Conservation (phyloP, 1,139 yeast genomes). For the Scheffersomyces parashehatae region DNA sequence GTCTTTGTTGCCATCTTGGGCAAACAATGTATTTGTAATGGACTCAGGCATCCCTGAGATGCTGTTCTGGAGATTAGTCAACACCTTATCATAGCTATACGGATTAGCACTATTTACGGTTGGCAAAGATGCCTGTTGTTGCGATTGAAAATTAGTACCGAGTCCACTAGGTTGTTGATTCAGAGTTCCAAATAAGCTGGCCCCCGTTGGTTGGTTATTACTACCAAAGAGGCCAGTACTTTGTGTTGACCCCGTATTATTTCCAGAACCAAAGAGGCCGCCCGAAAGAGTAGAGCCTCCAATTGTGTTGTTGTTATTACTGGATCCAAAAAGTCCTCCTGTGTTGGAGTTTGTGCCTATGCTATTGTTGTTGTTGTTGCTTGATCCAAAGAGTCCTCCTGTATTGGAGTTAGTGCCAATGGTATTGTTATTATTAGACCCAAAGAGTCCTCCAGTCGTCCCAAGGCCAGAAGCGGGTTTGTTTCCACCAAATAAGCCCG, state of each 20-base stretch:
- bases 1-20: constrained; percentile 13
- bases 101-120: constrained; percentile 18
- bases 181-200: constrained; percentile 11
- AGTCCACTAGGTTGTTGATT: too few species aligned
- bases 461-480: too few species aligned
- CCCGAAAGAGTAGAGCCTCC: background rate
- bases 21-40: constrained; percentile 33
- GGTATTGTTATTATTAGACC: constrained; percentile 5
- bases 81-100: constrained; percentile 25
- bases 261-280: background rate
- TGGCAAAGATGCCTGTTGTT: constrained; percentile 10
- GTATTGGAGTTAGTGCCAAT: constrained; percentile 5
- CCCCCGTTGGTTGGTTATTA: constrained; percentile 7
- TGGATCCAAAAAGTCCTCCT: constrained; percentile 6
- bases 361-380: constrained; percentile 2
- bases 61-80: constrained; percentile 15
- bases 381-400: constrained; percentile 12
- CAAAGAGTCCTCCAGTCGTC: constrained; percentile 12
- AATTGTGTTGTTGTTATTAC: background rate
- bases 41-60: constrained; percentile 35
- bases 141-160: background rate
- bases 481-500: constrained; percentile 6
- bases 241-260: background rate
- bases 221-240: constrained; percentile 14
- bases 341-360: background rate